A percentile compares a stretch with the other conserved stretches of the same genome.
These are phyloP conservation scores for Crithidia brevicula DNA, from an alignment of 208 protist species.

Conservation along the genomic window DNA sequence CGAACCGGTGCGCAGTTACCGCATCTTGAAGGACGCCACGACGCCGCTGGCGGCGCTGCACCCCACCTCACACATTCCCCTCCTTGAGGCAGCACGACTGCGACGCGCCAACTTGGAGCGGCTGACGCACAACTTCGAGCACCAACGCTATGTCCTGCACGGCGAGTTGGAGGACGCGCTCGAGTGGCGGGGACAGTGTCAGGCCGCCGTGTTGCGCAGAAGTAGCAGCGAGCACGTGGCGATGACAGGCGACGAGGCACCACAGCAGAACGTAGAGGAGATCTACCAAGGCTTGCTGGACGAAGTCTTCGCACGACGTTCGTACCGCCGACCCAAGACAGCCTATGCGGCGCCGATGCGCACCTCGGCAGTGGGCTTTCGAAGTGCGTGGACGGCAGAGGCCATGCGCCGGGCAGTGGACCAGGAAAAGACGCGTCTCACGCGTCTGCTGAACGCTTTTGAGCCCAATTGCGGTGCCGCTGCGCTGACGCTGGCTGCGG, in stretches of 20 bases:
- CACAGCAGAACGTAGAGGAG: neutral
- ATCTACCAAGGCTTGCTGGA: conserved; percentile 12
- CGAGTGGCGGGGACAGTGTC: conserved; percentile 53
- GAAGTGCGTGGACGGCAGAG: conserved; percentile 56
- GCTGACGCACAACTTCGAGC: conserved; percentile 58
- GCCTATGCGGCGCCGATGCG: neutral
- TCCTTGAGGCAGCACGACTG: conserved; percentile 4
- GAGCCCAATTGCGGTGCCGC: conserved; percentile 48
- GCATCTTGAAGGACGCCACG: conserved; percentile 35
- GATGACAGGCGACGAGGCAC: neutral
- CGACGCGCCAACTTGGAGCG: conserved; percentile 31
- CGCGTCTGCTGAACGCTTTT: conserved; percentile 43
- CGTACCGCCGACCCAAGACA: neutral
- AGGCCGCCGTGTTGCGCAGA: conserved; percentile 39
- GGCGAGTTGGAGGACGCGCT: conserved; percentile 58
- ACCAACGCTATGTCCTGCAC: conserved; percentile 54
- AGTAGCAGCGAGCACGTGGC: neutral
- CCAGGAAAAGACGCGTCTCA: conserved; percentile 37
- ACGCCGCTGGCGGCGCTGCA: neutral
- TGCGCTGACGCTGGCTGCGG: conserved; percentile 51
- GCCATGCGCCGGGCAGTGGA: conserved; percentile 58
- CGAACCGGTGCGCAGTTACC: conserved; percentile 59
- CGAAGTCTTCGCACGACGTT: conserved; percentile 6
- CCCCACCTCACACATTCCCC: neutral
- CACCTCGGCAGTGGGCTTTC: neutral